A percentile compares a stretch with the other conserved stretches of the same genome.
phyloP scores from a whole-genome alignment of 345 rosid species.

The Litchi chinensis region DNA sequence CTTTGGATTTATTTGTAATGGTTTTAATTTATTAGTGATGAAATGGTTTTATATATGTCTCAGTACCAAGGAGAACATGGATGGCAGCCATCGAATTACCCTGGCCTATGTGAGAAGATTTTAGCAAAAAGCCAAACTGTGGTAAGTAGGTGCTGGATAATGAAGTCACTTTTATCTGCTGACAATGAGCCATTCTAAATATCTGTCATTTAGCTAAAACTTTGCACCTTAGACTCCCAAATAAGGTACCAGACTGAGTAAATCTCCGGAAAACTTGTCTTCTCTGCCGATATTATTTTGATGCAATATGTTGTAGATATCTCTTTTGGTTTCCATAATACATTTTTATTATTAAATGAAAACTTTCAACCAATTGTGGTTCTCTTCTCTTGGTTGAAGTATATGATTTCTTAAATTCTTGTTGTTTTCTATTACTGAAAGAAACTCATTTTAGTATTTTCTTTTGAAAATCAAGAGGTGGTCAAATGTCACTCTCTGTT shows the following conservation, averaged over 20 bases:
- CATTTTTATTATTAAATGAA: neutral
- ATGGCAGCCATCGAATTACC: constrained; percentile 83
- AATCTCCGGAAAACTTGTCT: neutral
- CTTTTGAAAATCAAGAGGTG: neutral
- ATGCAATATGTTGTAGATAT: neutral
- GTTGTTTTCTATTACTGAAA: neutral
- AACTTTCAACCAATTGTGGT: neutral
- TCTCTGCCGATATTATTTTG: neutral
- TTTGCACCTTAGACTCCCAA: neutral
- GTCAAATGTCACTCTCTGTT: neutral
- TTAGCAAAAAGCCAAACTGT: constrained; percentile 92
- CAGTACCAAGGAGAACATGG: constrained; percentile 96
- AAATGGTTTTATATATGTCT: constrained; percentile 20
- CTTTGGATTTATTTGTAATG: neutral
- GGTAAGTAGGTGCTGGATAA: constrained; percentile 56
- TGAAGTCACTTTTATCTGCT: neutral
- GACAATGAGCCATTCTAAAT: neutral
- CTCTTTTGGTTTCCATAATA: neutral
- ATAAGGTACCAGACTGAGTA: neutral
- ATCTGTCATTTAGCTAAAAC: neutral
- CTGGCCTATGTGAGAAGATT: constrained; percentile 90
- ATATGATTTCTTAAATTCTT: neutral
- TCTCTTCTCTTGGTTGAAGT: neutral
- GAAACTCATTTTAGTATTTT: neutral
- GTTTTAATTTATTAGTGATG: neutral